Evolutionary conservation across 2,329 filamentous ascomycete species (phyloP).

Genomic region (Mycosphaerella sp.): DNA sequence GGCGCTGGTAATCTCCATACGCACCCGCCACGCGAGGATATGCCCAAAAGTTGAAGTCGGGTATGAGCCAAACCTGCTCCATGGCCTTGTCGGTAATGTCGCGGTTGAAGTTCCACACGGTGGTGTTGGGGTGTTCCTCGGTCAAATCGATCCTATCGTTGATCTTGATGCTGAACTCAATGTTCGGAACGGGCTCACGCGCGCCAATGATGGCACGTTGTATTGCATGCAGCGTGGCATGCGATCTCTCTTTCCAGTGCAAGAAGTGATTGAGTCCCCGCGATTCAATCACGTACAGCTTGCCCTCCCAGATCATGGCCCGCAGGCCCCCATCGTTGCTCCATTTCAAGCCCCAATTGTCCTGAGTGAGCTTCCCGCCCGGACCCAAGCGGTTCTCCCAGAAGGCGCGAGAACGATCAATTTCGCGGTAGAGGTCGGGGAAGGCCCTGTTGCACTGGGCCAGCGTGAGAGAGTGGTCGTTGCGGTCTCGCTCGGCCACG

Average conservation of each 20-base stretch:
- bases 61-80: constrained; percentile 44
- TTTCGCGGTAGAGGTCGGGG: constrained; percentile 31
- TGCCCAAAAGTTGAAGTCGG: constrained; percentile 50
- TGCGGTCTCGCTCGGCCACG: constrained; percentile 25
- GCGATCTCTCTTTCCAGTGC: constrained; percentile 28
- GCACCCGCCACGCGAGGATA: constrained; percentile 35
- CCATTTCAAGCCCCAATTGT: constrained; percentile 29
- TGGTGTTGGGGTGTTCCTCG: constrained; percentile 25
- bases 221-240: constrained; percentile 43
- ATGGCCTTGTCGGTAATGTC: constrained; percentile 30
- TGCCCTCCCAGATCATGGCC: constrained; percentile 35
- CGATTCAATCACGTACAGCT: constrained; percentile 34
- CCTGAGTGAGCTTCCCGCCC: constrained; percentile 23
- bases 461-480: constrained; percentile 29
- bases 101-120: constrained; percentile 40
- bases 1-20: constrained; percentile 24
- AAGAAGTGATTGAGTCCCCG: constrained; percentile 29
- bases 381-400: constrained; percentile 21
- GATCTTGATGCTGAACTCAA: constrained; percentile 47
- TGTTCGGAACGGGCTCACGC: constrained; percentile 39
- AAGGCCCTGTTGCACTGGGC: constrained; percentile 31
- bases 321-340: constrained; percentile 31
- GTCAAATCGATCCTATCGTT: constrained; percentile 39
- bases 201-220: constrained; percentile 44
- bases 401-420: constrained; percentile 28